These are phyloP conservation scores for Agaricus sinodeliciosus DNA, from an alignment of 768 basidiomycete genomes.

Conservation along the genomic window DNA sequence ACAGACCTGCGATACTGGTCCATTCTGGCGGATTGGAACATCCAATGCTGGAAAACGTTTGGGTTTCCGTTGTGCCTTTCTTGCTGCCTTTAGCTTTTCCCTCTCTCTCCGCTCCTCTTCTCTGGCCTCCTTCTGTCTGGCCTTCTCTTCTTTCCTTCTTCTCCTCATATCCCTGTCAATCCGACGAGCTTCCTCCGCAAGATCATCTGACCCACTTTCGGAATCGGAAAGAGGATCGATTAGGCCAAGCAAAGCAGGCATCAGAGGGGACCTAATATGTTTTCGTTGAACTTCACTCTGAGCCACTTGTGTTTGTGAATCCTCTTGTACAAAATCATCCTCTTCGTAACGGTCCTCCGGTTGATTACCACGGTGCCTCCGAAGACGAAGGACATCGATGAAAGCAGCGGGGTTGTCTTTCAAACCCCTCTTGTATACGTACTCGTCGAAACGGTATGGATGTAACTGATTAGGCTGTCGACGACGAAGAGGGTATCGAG, in stretches of 20 bases:
- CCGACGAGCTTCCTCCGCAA: constrained; percentile 7
- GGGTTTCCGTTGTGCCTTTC: not conserved
- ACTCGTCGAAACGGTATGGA: constrained; percentile 5
- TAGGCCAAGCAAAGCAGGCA: not conserved
- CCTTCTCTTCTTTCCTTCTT: constrained; percentile 2
- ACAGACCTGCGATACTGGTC: not conserved
- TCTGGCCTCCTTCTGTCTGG: not conserved
- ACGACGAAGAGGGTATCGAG: constrained; percentile 8
- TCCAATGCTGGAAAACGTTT: not conserved
- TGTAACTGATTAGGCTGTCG: constrained; percentile 8
- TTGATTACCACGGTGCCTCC: not conserved
- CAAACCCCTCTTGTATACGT: constrained; percentile 2
- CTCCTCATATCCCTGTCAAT: not conserved
- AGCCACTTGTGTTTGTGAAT: not conserved
- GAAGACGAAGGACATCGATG: constrained; percentile 5
- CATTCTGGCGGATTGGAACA: not conserved
- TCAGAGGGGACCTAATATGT: not conserved
- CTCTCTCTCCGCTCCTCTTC: constrained; percentile 1
- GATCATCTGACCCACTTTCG: constrained; percentile 4
- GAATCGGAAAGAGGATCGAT: constrained; percentile 7
- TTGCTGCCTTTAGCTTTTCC: constrained; percentile 4
- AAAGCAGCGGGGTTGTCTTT: constrained; percentile 9
- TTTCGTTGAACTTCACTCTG: not conserved
- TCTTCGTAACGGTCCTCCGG: constrained; percentile 8
- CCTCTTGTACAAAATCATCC: constrained; percentile 2